Base-by-base conservation (phyloP, 2,329 filamentous ascomycete species). In the Alternaria hordeiaustralica region DNA sequence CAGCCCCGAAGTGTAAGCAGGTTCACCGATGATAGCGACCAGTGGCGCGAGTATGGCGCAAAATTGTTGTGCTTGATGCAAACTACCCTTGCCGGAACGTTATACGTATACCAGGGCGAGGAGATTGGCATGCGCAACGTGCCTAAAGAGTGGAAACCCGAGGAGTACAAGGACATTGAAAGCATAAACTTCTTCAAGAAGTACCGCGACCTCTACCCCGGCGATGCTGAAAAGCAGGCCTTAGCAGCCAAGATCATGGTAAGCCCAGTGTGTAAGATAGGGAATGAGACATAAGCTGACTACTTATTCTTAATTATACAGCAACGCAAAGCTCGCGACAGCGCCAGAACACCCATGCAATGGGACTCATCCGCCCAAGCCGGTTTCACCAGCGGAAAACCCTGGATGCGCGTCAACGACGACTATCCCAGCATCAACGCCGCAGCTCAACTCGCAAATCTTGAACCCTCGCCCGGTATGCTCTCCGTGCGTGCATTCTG, bases 341-440 rank as follows among this genome's bases (percentile, higher is more conserved):
- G 92, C 71, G 86, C 88, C 10, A 84, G 90, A 15, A 86, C 87
- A 5, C 90, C 90, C 0, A 87, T 93, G 80, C 89, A 92, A 71
- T 92, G 90, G 90, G 83, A 84, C 54, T 79, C 75, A 2, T 78
- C 80, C 0, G 71, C 82, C 1, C 85, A 89, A 66, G 87, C 86
- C 0, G 90, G 90, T 3, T 92, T 92, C 80, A 89, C 88, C 7
- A 77, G 80, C 12, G 83, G 82, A 0, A 82, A 81, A 36, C 87
- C 88, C 0, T 90, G 88, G 87, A 89, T 90, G 87, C 82, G 85
- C 15, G 82, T 87, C 6, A 85, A 88, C 66, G 85, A 87, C 36
- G 83, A 87, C 64, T 88, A 86, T 71, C 78, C 75, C 55, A 75
- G 74, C 1, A 76, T 89, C 71, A 91, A 92, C 64, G 88, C 87